Percentiles rank a stretch among this genome's conserved stretches.
Conservation (phyloP, 495 filamentous ascomycete species). For the Baudoinia panamericana region DNA sequence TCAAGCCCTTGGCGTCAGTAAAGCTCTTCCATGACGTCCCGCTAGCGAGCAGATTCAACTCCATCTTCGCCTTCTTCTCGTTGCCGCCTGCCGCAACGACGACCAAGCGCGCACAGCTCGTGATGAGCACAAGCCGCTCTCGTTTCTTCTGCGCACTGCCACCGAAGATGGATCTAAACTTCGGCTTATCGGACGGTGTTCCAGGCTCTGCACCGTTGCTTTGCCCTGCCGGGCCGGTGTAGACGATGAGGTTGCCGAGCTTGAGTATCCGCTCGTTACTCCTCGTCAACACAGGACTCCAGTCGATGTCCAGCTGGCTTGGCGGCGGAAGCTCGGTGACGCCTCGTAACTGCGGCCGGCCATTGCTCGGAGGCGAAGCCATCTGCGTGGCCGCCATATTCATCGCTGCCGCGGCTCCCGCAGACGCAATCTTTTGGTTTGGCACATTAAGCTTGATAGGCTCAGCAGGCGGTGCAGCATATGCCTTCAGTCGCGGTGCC, state of each 20-base stretch:
- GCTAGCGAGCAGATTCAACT: conserved; percentile 62
- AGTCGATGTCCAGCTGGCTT: conserved; percentile 94
- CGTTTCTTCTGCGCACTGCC: conserved; percentile 82
- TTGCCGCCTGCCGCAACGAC: conserved; percentile 86
- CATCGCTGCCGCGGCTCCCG: conserved; percentile 34
- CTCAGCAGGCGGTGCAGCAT: conserved; percentile 59
- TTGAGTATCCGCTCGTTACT: conserved; percentile 91
- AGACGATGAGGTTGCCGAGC: conserved; percentile 76
- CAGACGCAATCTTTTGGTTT: conserved; percentile 15
- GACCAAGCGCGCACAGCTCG: conserved; percentile 75
- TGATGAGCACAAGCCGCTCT: conserved; percentile 89
- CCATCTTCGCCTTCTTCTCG: conserved; percentile 87
- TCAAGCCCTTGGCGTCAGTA: conserved; percentile 68
- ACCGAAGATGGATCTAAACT: conserved; percentile 84
- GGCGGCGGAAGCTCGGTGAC: conserved; percentile 94
- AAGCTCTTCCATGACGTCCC: conserved; percentile 67
- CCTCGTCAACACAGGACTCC: conserved; percentile 88
- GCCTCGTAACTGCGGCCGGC: conserved; percentile 57
- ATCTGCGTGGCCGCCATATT: not conserved
- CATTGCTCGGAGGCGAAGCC: not conserved
- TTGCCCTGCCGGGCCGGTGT: conserved; percentile 55
- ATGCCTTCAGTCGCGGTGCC: conserved; percentile 77
- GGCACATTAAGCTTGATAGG: conserved; percentile 71
- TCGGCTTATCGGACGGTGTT: conserved; percentile 38
- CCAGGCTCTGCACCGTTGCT: conserved; percentile 51